Base-by-base conservation (phyloP, 345 rosid genomes). In the Moricandia moricandioides region DNA sequence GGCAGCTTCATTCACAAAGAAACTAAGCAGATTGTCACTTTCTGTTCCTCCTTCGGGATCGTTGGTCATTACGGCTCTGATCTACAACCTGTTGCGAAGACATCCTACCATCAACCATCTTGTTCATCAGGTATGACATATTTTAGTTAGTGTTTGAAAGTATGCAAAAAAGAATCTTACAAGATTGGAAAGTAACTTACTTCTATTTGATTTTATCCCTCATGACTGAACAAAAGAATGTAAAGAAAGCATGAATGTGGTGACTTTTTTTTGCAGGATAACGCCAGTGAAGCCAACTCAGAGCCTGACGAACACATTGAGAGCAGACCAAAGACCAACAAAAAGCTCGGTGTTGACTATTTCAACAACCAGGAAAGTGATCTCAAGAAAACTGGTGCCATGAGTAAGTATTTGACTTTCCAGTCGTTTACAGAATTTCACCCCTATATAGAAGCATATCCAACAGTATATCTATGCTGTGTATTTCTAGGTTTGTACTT, bases 1-100 rank as follows among this genome's bases (percentile, higher is more conserved):
- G 75, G 97, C 99, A 79, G 96, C 99, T 84, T 87, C 97, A 58
- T 95, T 92, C 83, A 82, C 88, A 14, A 95, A 92, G 87, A 92
- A 87, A 80, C 81, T 95, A 82, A 90, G 98, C 82, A 87, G 97
- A 73, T 70, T 95, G 80, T 76, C 91, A 27, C 88, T 92, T 75
- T 83, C 80, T 5, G 87, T 85, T 47, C 92, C 99, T 67, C 97
- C 99, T n/a, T 84, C 97, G 4, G 98, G 97, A 78, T 84, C 91
- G 24, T 71, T 95, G 84, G 87, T 89, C 82, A 83, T 90, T 35
- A 84, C 86, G 7, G 98, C 96, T 55, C 81, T 92, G 82, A 86
- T 95, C 80, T 88, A 90, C 81, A 95, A 95, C 83, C 90, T 95
- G 67, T 58, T 95, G 43, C 82, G 97, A 45, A 83, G 91, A 79